Percentiles rank a stretch among this genome's conserved stretches.
Conservation (phyloP, 495 filamentous ascomycete genomes). For the Xylaria castorea region DNA sequence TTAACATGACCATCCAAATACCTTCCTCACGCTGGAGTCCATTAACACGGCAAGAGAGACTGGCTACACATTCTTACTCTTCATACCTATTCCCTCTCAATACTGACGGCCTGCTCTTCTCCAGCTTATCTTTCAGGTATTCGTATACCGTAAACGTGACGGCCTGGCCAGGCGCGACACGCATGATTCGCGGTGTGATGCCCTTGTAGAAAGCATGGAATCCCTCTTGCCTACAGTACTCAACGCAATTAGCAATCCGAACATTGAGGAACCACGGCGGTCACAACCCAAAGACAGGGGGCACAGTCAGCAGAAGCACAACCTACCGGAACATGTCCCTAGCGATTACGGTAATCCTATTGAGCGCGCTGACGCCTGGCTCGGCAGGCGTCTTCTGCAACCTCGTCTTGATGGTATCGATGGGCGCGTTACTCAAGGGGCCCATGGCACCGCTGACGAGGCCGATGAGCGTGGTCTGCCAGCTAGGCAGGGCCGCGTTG, state of each 20-base stretch:
- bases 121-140: conserved; percentile 81
- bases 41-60: not conserved
- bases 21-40: not conserved
- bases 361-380: conserved; percentile 78
- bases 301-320: not conserved
- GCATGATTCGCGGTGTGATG: conserved; percentile 96
- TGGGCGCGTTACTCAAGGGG: conserved; percentile 93
- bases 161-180: conserved; percentile 95
- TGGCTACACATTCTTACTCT: conserved; percentile 58
- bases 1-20: not conserved
- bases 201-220: conserved; percentile 97
- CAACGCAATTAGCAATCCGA: conserved; percentile 5
- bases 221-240: conserved; percentile 71
- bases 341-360: conserved; percentile 77
- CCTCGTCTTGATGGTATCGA: conserved; percentile 98
- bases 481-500: conserved; percentile 69
- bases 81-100: conserved; percentile 74
- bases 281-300: not conserved
- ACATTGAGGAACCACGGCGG: not conserved
- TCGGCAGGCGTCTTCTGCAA: conserved; percentile 88
- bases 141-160: conserved; percentile 99
- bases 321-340: conserved; percentile 89
- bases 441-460: conserved; percentile 94
- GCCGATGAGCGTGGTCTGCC: conserved; percentile 90
- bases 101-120: conserved; percentile 70